Percentiles rank a stretch among this genome's conserved stretches.
Conservation (phyloP, 2,329 filamentous ascomycete genomes). For the Colletotrichum navitas region DNA sequence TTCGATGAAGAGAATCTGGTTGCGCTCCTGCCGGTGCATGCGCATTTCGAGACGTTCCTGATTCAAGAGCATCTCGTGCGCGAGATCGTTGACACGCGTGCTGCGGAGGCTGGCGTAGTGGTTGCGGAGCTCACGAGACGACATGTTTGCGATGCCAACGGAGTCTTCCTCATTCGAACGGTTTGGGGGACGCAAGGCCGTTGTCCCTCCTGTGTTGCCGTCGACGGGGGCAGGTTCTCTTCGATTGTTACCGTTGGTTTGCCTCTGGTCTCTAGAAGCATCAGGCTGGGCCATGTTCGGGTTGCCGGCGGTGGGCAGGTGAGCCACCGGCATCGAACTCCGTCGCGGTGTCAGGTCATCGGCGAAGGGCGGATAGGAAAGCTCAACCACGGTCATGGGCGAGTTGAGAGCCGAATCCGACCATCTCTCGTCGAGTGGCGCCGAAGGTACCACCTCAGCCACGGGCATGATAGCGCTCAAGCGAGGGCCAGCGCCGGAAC, state of each 20-base stretch:
- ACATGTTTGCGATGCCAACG: constrained; percentile 20
- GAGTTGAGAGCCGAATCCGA: constrained; percentile 40
- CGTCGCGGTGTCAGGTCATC: not conserved
- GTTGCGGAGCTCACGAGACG: constrained; percentile 33
- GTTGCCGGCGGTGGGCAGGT: constrained; percentile 16
- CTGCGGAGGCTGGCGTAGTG: constrained; percentile 39
- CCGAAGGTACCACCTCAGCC: constrained; percentile 49
- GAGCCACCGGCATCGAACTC: constrained; percentile 16
- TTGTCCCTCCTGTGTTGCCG: constrained; percentile 17
- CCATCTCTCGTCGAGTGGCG: constrained; percentile 35
- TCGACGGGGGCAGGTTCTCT: not conserved
- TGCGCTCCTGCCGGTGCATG: constrained; percentile 39
- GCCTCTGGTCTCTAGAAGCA: not conserved
- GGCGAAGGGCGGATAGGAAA: constrained; percentile 17
- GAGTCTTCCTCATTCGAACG: constrained; percentile 10
- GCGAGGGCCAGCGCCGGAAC: constrained; percentile 42
- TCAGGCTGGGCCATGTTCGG: constrained; percentile 3
- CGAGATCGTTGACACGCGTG: constrained; percentile 32
- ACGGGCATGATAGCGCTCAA: constrained; percentile 57
- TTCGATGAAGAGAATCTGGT: constrained; percentile 40
- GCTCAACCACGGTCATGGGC: constrained; percentile 23
- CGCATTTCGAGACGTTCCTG: constrained; percentile 41
- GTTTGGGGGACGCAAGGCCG: constrained; percentile 22
- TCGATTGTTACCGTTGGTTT: not conserved
- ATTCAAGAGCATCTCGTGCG: constrained; percentile 42